Conservation (phyloP, 1,284 basidiomycete species). For the Cryptococcus sp. region DNA sequence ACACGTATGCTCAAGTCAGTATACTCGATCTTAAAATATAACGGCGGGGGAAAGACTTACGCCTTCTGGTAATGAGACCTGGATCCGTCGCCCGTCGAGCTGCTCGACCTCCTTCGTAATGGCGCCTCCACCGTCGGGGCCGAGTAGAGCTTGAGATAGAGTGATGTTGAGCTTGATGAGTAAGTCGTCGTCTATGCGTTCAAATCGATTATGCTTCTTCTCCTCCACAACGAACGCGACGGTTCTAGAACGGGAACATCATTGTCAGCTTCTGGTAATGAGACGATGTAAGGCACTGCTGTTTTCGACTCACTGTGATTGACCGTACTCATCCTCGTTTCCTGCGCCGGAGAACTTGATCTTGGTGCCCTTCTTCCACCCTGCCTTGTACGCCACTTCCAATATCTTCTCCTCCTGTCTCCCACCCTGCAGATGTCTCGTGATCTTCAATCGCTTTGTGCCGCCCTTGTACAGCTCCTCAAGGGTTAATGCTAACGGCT, state of each 20-base stretch:
- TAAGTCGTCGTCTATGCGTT: constrained; percentile 79
- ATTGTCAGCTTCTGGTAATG: neutral
- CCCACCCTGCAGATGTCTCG: constrained; percentile 71
- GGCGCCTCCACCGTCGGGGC: constrained; percentile 53
- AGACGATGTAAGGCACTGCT: neutral
- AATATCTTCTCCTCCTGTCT: constrained; percentile 85
- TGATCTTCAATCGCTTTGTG: constrained; percentile 87
- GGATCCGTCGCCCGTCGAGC: constrained; percentile 76
- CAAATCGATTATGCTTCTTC: constrained; percentile 75
- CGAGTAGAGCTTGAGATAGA: constrained; percentile 78
- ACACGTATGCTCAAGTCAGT: constrained; percentile 2
- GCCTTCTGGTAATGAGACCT: constrained; percentile 65
- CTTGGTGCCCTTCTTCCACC: constrained; percentile 75
- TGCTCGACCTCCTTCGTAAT: constrained; percentile 61
- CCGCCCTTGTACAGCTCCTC: constrained; percentile 89
- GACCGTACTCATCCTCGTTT: constrained; percentile 74
- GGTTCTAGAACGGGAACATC: constrained; percentile 33
- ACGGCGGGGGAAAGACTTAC: constrained; percentile 29
- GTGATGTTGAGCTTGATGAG: constrained; percentile 65
- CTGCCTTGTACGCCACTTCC: constrained; percentile 80
- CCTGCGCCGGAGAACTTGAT: constrained; percentile 84
- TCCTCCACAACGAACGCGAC: constrained; percentile 90
- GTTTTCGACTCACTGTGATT: constrained; percentile 62
- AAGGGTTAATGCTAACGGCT: constrained; percentile 82
- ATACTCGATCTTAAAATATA: neutral